Evolutionary conservation across 768 basidiomycete genomes (phyloP), one percentile per base, ranked within the genome.

Genomic region (Neoboletus brunneissimus): DNA sequence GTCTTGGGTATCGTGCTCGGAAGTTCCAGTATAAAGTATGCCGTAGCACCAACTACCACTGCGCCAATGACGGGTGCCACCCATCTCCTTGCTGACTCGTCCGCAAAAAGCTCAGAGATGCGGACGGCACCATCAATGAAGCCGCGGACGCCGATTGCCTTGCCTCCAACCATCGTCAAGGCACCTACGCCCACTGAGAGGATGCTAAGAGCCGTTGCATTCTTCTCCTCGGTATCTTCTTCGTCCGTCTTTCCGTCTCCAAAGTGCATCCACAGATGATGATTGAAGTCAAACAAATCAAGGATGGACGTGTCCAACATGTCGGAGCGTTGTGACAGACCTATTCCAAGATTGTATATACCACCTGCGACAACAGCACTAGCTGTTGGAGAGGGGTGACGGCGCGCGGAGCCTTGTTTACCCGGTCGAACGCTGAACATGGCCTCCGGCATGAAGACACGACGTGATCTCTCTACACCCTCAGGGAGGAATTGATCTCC

Each of bases 381-480:
- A 29, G 68, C 48, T 60, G 58, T 68, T 53, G 65, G n/a, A 60
- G 66, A 37, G 63, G 61, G 68, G 13, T 48, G 78, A 75, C 50
- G 77, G 72, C 53, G 75, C 66, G 42, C 70, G 55, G 56, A 75
- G 5, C 74, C 73, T 54, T 73, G 66, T 61, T 66, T 79, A 51
- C 79, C 71, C 29, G 75, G 69, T 23, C 77, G 78, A 42, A 80
- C 72, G 53, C 83, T 84, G 76, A 98, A 99, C 97, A 99, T 98
- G 15, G 93, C 96, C 68, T 96, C 89, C n/a, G 96, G 92, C 77
- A 91, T 85, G 79, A 99, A 99, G 13, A 96, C 84, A 27, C 92
- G 80, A 54, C 84, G 81, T 48, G 84, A 84, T 40, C 91, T 79
- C 69, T 94, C 92, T 23, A 93, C 91, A 55, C 86, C 88, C 49